Evolutionary conservation across 306 rosid genomes (phyloP).

Genomic region (Glycyrrhiza uralensis): DNA sequence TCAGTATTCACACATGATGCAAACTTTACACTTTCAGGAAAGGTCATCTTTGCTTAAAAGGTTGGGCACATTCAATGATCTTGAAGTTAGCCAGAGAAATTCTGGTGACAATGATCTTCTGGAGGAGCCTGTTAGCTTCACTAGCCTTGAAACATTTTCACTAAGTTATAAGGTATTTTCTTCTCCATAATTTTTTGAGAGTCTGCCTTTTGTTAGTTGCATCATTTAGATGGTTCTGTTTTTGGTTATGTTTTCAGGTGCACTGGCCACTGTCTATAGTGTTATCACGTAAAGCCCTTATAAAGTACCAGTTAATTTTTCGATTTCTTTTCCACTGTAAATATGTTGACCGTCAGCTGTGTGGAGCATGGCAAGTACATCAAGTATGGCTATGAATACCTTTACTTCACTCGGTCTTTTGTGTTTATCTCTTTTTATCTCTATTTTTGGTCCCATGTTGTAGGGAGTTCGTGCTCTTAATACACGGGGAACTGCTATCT

Average conservation of each 20-base stretch:
- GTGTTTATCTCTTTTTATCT: constrained; percentile 11
- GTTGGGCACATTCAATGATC: constrained; percentile 59
- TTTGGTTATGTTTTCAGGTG: constrained; percentile 56
- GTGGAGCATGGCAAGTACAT: constrained; percentile 98
- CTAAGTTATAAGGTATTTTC: constrained; percentile 82
- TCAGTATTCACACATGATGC: constrained; percentile 13
- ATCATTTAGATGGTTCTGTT: constrained; percentile 15
- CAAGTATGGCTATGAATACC: constrained; percentile 55
- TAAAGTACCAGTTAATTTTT: constrained; percentile 86
- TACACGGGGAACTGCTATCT: constrained; percentile 80
- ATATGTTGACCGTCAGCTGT: constrained; percentile 92
- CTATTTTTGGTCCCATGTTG: constrained; percentile 27
- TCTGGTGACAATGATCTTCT: constrained; percentile 44
- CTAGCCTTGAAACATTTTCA: constrained; percentile 85
- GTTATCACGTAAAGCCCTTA: constrained; percentile 75
- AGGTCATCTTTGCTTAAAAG: constrained; percentile 77
- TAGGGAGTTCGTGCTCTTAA: constrained; percentile 87
- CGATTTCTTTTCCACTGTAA: constrained; percentile 93
- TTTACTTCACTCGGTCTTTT: constrained; percentile 13
- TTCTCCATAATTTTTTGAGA: constrained; percentile 12
- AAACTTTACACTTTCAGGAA: constrained; percentile 57
- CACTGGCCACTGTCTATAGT: constrained; percentile 94
- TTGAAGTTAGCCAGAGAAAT: constrained; percentile 42
- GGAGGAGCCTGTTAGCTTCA: constrained; percentile 74
- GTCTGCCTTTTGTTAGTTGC: constrained; percentile 2